Evolutionary conservation across 2,329 filamentous ascomycete genomes (phyloP).

Genomic region (Venturia pyrina): DNA sequence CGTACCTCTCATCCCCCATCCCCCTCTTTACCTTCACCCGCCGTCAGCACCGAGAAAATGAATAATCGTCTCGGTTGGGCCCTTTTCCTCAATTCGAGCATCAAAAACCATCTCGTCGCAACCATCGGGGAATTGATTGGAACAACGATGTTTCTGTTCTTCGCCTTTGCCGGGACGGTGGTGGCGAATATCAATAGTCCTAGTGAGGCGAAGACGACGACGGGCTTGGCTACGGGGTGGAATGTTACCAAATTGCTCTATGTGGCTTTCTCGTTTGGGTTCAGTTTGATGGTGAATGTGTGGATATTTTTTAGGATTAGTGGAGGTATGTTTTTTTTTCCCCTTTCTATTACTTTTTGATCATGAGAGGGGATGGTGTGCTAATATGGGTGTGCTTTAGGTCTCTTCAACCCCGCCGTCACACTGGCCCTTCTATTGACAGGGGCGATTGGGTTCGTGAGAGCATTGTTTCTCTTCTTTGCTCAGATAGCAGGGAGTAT

Average conservation of each 20-base stretch:
- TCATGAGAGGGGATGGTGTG: no score
- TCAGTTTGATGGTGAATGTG: slow-evolving; percentile 29
- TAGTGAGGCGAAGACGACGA: slow-evolving; percentile 1
- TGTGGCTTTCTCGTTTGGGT: slow-evolving; percentile 28
- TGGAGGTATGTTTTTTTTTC: slow-evolving; percentile 31
- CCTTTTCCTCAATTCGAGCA: slow-evolving; percentile 7
- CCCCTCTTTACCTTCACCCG: no score
- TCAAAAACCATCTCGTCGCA: slow-evolving; percentile 25
- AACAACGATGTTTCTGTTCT: slow-evolving; percentile 30
- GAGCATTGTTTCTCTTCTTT: slow-evolving; percentile 11
- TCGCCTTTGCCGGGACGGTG: slow-evolving; percentile 28
- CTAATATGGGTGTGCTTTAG: slow-evolving; percentile 9
- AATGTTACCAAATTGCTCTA: slow-evolving; percentile 23
- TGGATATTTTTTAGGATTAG: slow-evolving; percentile 31
- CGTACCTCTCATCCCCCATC: background rate
- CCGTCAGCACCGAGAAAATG: background rate
- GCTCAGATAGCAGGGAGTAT: slow-evolving; percentile 21
- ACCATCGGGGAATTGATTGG: slow-evolving; percentile 28
- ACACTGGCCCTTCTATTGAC: slow-evolving; percentile 13
- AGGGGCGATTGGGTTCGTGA: slow-evolving; percentile 5
- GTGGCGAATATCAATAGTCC: slow-evolving; percentile 24
- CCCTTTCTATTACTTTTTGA: slow-evolving; percentile 18
- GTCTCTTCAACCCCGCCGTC: slow-evolving; percentile 29
- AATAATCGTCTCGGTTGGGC: slow-evolving; percentile 7
- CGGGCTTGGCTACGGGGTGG: slow-evolving; percentile 15